These are phyloP conservation scores for Colletotrichum ledebouriae DNA, from an alignment of 2,329 filamentous ascomycete species.

Conservation along the genomic window DNA sequence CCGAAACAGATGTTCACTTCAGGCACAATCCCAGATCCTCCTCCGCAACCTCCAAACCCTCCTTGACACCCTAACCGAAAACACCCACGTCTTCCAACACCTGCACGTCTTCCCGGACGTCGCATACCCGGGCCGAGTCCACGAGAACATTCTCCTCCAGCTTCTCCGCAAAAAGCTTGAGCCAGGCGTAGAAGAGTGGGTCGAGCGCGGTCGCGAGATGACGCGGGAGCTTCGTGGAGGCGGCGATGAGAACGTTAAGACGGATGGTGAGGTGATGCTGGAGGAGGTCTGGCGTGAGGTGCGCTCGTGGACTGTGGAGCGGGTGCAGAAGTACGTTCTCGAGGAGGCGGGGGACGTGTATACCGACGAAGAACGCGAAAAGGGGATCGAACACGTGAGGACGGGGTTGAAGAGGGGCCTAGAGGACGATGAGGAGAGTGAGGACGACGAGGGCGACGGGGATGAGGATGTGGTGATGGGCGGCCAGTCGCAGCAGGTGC, in stretches of 20 bases:
- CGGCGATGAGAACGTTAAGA: constrained; percentile 49
- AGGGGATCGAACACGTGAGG: constrained; percentile 76
- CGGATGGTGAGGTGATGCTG: constrained; percentile 59
- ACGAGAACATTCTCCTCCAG: constrained; percentile 75
- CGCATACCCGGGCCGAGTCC: constrained; percentile 78
- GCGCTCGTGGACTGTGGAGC: constrained; percentile 55
- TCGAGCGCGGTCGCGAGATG: constrained; percentile 71
- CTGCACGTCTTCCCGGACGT: constrained; percentile 83
- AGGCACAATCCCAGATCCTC: constrained; percentile 79
- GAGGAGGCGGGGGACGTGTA: constrained; percentile 71
- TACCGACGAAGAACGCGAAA: constrained; percentile 77
- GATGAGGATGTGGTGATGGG: constrained; percentile 59
- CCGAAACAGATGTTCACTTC: constrained; percentile 73
- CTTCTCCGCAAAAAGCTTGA: constrained; percentile 88
- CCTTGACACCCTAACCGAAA: constrained; percentile 73
- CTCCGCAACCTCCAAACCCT: constrained; percentile 78
- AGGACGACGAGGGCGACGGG: constrained; percentile 71
- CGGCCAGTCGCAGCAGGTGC: constrained; percentile 47
- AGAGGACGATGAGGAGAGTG: constrained; percentile 65
- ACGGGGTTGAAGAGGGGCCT: constrained; percentile 75
- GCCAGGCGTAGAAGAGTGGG: constrained; percentile 80
- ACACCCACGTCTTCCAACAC: constrained; percentile 76
- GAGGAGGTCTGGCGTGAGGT: constrained; percentile 70
- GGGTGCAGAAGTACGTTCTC: constrained; percentile 58
- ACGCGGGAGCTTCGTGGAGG: constrained; percentile 49